phyloP scores from a whole-genome alignment of 2,329 filamentous ascomycete genomes.

The Daldinia eschscholtzii region DNA sequence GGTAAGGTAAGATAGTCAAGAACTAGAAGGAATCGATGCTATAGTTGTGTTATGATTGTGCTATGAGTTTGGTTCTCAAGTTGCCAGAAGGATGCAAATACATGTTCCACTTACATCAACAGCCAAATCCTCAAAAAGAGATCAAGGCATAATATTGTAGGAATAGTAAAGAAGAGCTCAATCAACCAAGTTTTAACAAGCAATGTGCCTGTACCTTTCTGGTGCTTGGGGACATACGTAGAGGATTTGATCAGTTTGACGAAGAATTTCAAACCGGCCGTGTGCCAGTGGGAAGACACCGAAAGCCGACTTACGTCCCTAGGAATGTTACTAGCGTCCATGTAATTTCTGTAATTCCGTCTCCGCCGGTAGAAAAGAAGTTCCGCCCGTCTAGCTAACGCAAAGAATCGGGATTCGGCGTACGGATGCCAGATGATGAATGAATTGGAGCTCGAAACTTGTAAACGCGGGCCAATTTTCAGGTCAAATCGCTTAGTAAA shows the following conservation, averaged over 20 bases:
- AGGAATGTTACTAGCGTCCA: neutral
- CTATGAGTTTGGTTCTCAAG: too few species aligned
- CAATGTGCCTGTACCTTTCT: too few species aligned
- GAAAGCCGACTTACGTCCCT: neutral
- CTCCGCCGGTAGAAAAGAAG: neutral
- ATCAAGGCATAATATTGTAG: too few species aligned
- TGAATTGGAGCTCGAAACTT: neutral
- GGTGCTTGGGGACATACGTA: neutral
- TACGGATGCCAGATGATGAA: neutral
- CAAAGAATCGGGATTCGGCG: constrained; percentile 8
- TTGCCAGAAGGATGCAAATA: too few species aligned
- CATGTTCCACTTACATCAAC: too few species aligned
- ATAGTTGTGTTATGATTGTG: too few species aligned
- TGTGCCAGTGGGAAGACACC: neutral
- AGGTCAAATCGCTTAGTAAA: constrained; percentile 6
- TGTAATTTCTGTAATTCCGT: neutral
- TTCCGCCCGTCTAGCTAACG: neutral
- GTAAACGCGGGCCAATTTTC: neutral
- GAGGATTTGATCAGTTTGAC: neutral
- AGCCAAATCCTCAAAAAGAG: too few species aligned
- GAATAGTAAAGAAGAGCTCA: too few species aligned
- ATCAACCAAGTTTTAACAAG: too few species aligned
- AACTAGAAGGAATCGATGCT: too few species aligned
- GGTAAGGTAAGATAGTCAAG: neutral
- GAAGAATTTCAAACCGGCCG: neutral